Base-by-base conservation (phyloP, 1,284 basidiomycete species). In the Earliella scabrosa region DNA sequence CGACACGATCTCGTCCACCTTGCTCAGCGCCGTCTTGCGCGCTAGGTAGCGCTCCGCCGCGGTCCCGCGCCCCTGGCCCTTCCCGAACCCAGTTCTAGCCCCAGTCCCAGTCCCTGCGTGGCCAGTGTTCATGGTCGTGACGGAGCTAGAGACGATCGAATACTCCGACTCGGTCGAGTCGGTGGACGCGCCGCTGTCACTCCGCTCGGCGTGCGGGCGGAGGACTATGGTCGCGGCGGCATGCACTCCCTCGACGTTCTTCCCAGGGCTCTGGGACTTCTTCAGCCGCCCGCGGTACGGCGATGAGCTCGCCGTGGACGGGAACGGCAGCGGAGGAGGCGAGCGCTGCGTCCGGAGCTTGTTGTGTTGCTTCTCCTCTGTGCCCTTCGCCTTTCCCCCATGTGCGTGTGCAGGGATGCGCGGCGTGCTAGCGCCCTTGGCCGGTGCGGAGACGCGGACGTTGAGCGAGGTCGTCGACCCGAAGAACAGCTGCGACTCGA, bases 401-500 rank as follows among this genome's bases (percentile, higher is more conserved):
- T n/a, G 2, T 16, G 35, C 9, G 26, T 32, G 4, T 18, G 45
- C 2, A n/a, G 21, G 6, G 49, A 21, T 16, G 7, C 32, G 47
- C 21, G 26, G 27, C 21, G 24, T 8, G 11, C 13, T 34, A 27
- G n/a, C 18, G 9, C 3, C 38, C 18, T 34, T 32, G 39, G 14
- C 10, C 9, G 54, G 35, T 4, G 49, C 46, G 5, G 53, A 45
- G 36, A 56, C 16, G 2, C 45, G 53, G 32, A 64, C 40, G 48
- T 59, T 41, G 24, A 65, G 56, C 13, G 52, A 51, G 2, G 66
- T 63, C 2, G 52, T 54, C 5, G 59, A 58, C 0, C 61, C 64
- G 56, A 75, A 76, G 59, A 71, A 71, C 5, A 76, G 66, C 49
- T 67, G 62, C 7, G 71, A 69, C 43, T 74, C 67, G 14, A 76